Conservation (phyloP, 73 alveolate species). For the Tetrahymena thermophila region DNA sequence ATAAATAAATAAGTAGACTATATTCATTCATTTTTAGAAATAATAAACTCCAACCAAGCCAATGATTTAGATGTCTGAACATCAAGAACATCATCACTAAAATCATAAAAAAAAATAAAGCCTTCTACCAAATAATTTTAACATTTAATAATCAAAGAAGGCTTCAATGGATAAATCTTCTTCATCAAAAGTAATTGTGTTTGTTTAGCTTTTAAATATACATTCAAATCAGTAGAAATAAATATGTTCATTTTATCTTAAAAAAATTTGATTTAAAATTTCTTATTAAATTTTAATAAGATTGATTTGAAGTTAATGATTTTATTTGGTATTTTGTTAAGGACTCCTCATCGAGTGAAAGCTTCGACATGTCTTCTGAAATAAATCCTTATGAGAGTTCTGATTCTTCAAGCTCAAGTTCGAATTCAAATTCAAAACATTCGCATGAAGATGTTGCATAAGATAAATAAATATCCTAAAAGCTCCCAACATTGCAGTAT, state of each 20-base stretch:
- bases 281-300: too few species aligned
- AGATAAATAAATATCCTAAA: background rate
- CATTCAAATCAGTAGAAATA: background rate
- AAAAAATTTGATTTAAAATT: too few species aligned
- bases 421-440: background rate
- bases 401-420: background rate
- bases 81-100: background rate
- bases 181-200: background rate
- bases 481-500: background rate
- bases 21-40: background rate
- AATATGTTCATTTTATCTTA: background rate
- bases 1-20: background rate
- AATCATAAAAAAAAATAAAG: background rate
- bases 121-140: background rate
- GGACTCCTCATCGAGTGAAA: background rate
- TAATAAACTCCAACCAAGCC: too few species aligned
- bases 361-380: background rate
- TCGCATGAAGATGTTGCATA: background rate
- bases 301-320: too few species aligned
- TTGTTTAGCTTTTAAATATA: background rate
- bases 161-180: background rate
- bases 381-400: background rate
- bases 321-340: background rate
- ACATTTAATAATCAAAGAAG: background rate
- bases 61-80: background rate